phyloP scores from a whole-genome alignment of 176 grass and related monocot species.

The Coix lacrymajobi region DNA sequence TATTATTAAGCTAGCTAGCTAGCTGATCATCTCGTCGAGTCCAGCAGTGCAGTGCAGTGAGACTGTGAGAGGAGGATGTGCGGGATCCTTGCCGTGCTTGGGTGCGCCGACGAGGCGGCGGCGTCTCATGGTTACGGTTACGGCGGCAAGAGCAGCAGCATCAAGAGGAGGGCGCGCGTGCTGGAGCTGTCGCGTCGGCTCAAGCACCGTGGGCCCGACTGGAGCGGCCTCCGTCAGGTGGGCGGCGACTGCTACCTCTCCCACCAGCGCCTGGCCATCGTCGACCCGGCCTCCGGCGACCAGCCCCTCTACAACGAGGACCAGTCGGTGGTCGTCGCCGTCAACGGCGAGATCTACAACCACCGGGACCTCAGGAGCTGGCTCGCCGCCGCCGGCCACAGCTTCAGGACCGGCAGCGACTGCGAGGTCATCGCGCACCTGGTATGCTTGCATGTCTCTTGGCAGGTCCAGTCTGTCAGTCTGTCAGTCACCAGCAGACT shows the following conservation, averaged over 20 bases:
- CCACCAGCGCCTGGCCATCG: constrained; percentile 75
- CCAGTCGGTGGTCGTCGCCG: constrained; percentile 52
- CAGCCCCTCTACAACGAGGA: constrained; percentile 84
- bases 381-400: constrained; percentile 37
- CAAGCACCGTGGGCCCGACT: constrained; percentile 74
- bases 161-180: constrained; percentile 32
- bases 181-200: constrained; percentile 77
- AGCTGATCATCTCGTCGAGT: neutral
- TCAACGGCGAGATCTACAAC: constrained; percentile 96
- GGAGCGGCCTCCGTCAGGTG: constrained; percentile 53
- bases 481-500: neutral
- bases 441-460: constrained; percentile 15
- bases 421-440: constrained; percentile 88
- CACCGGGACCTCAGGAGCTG: constrained; percentile 46
- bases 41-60: too few species aligned
- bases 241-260: constrained; percentile 62
- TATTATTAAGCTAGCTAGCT: too few species aligned
- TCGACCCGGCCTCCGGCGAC: constrained; percentile 77
- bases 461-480: neutral
- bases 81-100: constrained; percentile 60
- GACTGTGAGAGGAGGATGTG: constrained; percentile 56
- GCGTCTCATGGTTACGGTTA: constrained; percentile 44
- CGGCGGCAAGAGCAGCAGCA: neutral
- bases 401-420: constrained; percentile 82
- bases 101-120: constrained; percentile 36